These are phyloP conservation scores for Colletotrichum paranaense DNA, from an alignment of 2,329 filamentous ascomycete species.

Conservation along the genomic window DNA sequence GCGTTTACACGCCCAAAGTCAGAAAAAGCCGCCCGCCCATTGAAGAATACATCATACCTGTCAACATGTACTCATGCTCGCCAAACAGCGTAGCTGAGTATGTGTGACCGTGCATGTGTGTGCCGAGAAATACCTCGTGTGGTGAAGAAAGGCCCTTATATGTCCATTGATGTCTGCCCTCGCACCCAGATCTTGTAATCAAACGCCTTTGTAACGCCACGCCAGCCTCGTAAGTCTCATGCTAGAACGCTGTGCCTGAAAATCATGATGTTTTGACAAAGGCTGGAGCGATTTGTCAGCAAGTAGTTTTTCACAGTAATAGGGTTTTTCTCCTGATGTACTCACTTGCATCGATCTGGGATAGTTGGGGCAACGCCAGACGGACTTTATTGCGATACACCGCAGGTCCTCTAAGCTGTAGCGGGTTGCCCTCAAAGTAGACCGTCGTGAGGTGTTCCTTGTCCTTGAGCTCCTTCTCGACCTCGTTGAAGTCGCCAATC, in stretches of 20 bases:
- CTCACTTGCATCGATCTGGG: constrained; percentile 98
- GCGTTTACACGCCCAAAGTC: constrained; percentile 2
- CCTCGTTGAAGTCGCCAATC: constrained; percentile 81
- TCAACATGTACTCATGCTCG: background rate
- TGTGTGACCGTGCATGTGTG: too few relatives aligned
- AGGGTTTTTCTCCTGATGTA: constrained; percentile 43
- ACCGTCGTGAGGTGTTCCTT: constrained; percentile 88
- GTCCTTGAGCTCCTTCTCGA: constrained; percentile 81
- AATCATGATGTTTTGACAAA: constrained; percentile 35
- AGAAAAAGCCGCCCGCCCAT: constrained; percentile 15
- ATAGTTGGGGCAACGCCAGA: constrained; percentile 85
- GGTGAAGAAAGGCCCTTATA: constrained; percentile 3
- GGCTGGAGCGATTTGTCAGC: constrained; percentile 27
- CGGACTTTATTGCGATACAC: constrained; percentile 95
- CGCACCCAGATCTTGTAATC: constrained; percentile 6
- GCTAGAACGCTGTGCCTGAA: background rate
- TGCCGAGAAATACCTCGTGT: constrained; percentile 24
- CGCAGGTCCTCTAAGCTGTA: constrained; percentile 83
- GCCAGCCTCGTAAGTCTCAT: constrained; percentile 27
- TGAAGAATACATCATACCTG: constrained; percentile 7
- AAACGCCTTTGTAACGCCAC: constrained; percentile 32
- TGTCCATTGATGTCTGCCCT: constrained; percentile 6
- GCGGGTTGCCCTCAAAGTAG: constrained; percentile 94
- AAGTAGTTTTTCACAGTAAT: background rate
- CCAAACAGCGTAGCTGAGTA: background rate